Conservation (phyloP, 768 basidiomycete species). For the Pleurotus tuber-regium region DNA sequence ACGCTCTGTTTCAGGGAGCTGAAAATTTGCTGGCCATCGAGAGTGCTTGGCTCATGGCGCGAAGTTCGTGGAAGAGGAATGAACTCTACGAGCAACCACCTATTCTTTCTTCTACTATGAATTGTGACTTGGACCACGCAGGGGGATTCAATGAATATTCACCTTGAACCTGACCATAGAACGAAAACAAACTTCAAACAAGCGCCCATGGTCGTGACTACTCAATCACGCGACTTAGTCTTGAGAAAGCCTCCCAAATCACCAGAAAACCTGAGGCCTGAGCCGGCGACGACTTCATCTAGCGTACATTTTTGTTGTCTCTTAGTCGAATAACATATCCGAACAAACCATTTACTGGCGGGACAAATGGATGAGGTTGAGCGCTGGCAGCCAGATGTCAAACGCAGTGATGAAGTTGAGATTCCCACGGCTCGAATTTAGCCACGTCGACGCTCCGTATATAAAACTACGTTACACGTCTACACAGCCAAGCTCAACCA, state of each 20-base stretch:
- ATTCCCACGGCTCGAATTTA: slow-evolving; percentile 6
- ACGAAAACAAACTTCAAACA: no score
- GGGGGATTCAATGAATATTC: not conserved
- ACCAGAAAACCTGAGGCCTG: no score
- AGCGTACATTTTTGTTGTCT: slow-evolving; percentile 3
- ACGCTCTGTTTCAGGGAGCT: slow-evolving; percentile 68
- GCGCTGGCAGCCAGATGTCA: slow-evolving; percentile 9
- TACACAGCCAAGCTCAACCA: slow-evolving; percentile 24
- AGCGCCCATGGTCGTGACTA: not conserved
- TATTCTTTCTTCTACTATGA: slow-evolving; percentile 49
- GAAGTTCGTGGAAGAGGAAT: slow-evolving; percentile 41
- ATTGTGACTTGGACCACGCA: not conserved
- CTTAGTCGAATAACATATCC: not conserved
- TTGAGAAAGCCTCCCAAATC: no score
- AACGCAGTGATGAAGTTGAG: not conserved
- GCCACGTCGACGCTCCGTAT: slow-evolving; percentile 39
- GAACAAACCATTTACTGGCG: not conserved
- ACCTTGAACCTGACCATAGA: slow-evolving; percentile 10
- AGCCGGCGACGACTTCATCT: no score
- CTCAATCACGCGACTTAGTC: no score
- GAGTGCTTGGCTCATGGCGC: slow-evolving; percentile 16
- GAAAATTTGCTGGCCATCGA: slow-evolving; percentile 69
- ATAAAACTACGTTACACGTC: slow-evolving; percentile 38
- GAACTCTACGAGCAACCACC: slow-evolving; percentile 88
- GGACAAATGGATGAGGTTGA: slow-evolving; percentile 1